Conservation (phyloP, 352 stramenopile genomes). For the Phytophthora capsici region DNA sequence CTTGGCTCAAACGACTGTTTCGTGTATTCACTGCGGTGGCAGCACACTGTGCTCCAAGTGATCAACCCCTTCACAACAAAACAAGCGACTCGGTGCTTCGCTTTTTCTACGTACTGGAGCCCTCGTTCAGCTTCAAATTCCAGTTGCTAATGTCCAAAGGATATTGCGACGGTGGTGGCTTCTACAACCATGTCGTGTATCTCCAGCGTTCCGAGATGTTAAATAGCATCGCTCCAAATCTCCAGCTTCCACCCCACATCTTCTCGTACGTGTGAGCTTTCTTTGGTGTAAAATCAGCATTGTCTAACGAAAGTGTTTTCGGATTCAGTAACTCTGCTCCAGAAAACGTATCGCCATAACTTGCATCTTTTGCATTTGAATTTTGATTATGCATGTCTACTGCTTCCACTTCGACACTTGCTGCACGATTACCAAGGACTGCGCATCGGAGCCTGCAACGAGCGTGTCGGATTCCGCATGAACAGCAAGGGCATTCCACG, state of each 20-base stretch:
- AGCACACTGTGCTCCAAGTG: constrained; percentile 17
- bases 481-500: constrained; percentile 75
- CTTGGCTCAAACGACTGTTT: constrained; percentile 79
- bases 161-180: constrained; percentile 57
- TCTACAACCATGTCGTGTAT: constrained; percentile 86
- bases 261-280: constrained; percentile 40
- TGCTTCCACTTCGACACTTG: constrained; percentile 55
- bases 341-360: constrained; percentile 7
- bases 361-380: not conserved
- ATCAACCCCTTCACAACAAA: constrained; percentile 28
- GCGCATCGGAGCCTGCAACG: constrained; percentile 74
- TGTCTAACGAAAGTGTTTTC: not conserved
- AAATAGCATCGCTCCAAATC: constrained; percentile 48
- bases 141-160: constrained; percentile 72
- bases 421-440: constrained; percentile 76
- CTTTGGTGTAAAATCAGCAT: not conserved
- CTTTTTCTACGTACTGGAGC: constrained; percentile 85
- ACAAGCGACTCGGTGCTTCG: constrained; percentile 52
- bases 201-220: constrained; percentile 56
- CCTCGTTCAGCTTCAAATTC: constrained; percentile 78
- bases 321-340: constrained; percentile 1
- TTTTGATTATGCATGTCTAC: constrained; percentile 21
- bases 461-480: constrained; percentile 80
- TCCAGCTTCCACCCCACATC: constrained; percentile 59
- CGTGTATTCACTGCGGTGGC: constrained; percentile 54